phyloP scores from a whole-genome alignment of 2,329 filamentous ascomycete species.

The Sporothrix curviconia region DNA sequence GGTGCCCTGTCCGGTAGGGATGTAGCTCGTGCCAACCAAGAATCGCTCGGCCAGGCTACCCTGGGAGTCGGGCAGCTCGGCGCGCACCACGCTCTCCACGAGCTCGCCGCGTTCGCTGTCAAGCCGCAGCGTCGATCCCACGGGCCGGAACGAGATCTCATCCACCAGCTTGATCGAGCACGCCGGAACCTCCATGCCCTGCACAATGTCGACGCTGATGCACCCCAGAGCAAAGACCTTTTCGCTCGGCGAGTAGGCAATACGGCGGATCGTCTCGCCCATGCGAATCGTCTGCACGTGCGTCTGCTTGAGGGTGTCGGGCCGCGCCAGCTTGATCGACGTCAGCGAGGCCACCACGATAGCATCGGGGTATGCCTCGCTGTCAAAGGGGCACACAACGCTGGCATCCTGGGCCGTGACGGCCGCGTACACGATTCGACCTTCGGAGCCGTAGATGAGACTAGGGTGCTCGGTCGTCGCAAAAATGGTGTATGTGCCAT shows the following conservation, averaged over 20 bases:
- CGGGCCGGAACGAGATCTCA: constrained; percentile 74
- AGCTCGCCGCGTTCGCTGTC: constrained; percentile 53
- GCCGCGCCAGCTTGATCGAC: constrained; percentile 69
- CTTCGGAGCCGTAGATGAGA: constrained; percentile 83
- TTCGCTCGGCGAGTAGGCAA: constrained; percentile 75
- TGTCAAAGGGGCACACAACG: constrained; percentile 75
- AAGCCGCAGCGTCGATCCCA: constrained; percentile 63
- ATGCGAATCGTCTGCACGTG: constrained; percentile 78
- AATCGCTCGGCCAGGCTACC: constrained; percentile 67
- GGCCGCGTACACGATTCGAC: constrained; percentile 83
- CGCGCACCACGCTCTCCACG: constrained; percentile 76
- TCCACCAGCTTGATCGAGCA: constrained; percentile 87
- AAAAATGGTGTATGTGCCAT: constrained; percentile 72
- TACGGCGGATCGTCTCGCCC: constrained; percentile 73
- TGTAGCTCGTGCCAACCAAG: constrained; percentile 79
- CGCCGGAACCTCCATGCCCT: constrained; percentile 66
- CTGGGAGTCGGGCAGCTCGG: constrained; percentile 56
- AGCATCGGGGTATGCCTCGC: constrained; percentile 70
- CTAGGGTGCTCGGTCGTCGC: constrained; percentile 92
- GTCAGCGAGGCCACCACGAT: constrained; percentile 73
- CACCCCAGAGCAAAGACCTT: constrained; percentile 83
- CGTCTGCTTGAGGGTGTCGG: constrained; percentile 80
- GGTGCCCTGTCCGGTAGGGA: constrained; percentile 49
- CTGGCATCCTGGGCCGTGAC: constrained; percentile 83
- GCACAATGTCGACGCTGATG: constrained; percentile 64